Evolutionary conservation across 2,329 filamentous ascomycete genomes (phyloP), one percentile per base, ranked within the genome.

Genomic region (Neopestalotiopsis clavispora): DNA sequence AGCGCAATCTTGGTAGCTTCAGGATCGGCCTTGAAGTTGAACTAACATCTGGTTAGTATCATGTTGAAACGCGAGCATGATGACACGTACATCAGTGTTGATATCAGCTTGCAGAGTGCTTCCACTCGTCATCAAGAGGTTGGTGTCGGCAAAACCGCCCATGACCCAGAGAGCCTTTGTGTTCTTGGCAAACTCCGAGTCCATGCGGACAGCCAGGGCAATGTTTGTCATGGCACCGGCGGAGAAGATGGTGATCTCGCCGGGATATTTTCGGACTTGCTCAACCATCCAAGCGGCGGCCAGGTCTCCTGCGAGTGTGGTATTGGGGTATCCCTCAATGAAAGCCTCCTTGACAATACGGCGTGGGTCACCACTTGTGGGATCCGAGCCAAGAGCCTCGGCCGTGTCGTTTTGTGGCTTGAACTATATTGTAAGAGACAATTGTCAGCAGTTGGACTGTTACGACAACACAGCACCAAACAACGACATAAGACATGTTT

Each of bases 11-110:
- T 85, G 20, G 83, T 77, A 2, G 80, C 83, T 74, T 86, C 84
- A 1, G 84, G 84, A 66, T 87, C 84, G 56, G 85, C 81, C 78
- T 85, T 85, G 2, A 86, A 74, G 74, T 86, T 87, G 73, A 85
- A 84, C 70, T 84, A 74, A 34, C 12, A 45, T 49, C 12, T 17
- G 17, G 20, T 62, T 40, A 62, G 59, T 40, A 38, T 17, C 4
- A 40, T 30, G 7, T 30, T 59, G 23, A 10, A 38, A 38, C 1
- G 1, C 30, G 30, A 12, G 42, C 38, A n/a, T 1, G 2, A 60
- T 38, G 17, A 30, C 4, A n/a, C 74, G 68, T 58, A 74, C 73
- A 66, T 77, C 75, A 2, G 74, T 74, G 61, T 72, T 74, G 60
- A 76, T 70, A 49, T 77, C 76, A 13, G 75, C 73, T 65, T 72